A percentile compares a stretch with the other conserved stretches of the same genome.
These are phyloP conservation scores for Trebouxia sp. DNA, from an alignment of 139 green algal species.

Conservation along the genomic window DNA sequence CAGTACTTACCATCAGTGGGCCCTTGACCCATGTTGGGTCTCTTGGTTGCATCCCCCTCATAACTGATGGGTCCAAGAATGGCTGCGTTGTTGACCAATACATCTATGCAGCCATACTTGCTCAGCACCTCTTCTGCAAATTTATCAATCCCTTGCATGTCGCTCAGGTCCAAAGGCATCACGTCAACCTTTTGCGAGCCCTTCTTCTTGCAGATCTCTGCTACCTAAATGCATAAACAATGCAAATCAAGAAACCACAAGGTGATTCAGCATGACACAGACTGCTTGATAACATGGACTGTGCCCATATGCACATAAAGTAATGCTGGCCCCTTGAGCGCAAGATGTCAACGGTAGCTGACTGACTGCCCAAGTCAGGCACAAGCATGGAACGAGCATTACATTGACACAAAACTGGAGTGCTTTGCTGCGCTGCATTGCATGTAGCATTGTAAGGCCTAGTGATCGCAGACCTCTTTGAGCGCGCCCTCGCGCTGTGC, in stretches of 20 bases:
- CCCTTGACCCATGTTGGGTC: slow-evolving; percentile 25
- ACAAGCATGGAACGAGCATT: too few relatives aligned
- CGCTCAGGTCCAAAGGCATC: not conserved
- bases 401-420: too few relatives aligned
- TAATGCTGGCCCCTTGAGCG: too few relatives aligned
- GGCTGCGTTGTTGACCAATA: slow-evolving; percentile 23
- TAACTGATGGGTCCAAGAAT: slow-evolving; percentile 18
- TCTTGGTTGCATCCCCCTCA: slow-evolving; percentile 7
- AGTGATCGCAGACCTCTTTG: too few relatives aligned
- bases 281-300: too few relatives aligned
- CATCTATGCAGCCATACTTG: slow-evolving; percentile 19
- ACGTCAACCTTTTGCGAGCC: slow-evolving; percentile 24
- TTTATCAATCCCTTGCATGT: not conserved
- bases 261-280: not conserved
- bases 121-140: slow-evolving; percentile 20
- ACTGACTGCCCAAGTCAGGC: too few relatives aligned
- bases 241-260: not conserved
- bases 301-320: too few relatives aligned
- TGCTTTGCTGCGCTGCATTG: too few relatives aligned
- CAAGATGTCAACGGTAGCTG: too few relatives aligned
- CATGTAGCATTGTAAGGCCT: too few relatives aligned
- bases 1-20: slow-evolving; percentile 14
- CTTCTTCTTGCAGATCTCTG: slow-evolving; percentile 15
- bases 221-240: not conserved
- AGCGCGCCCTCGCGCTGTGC: not conserved